Conservation (phyloP, 225 moss, liverwort and hornwort genomes). For the Pseudisothecium myosuroides region DNA sequence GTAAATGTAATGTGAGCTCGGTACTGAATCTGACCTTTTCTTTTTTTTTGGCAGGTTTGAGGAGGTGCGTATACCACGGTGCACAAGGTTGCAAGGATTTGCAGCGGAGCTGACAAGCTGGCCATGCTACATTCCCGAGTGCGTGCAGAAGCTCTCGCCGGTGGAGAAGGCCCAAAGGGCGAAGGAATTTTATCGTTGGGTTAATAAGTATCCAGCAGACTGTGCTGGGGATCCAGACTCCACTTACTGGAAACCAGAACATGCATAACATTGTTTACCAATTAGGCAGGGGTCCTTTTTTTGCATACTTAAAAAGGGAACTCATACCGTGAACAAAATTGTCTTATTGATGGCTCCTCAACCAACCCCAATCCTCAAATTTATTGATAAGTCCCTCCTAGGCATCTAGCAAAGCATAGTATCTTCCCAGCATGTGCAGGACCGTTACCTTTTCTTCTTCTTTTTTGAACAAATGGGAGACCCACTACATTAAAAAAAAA, state of each 20-base stretch:
- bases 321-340: too few species aligned
- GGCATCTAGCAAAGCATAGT: too few species aligned
- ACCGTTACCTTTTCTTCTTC: too few species aligned
- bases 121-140: conserved; percentile 10
- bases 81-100: conserved; percentile 20
- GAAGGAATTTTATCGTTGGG: conserved; percentile 15
- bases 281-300: too few species aligned
- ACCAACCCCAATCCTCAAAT: too few species aligned
- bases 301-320: too few species aligned
- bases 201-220: conserved; percentile 12
- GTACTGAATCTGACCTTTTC: neutral
- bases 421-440: too few species aligned
- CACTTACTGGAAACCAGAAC: conserved; percentile 21
- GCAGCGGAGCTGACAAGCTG: conserved; percentile 22
- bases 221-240: conserved; percentile 14
- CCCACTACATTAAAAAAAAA: too few species aligned
- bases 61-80: conserved; percentile 19
- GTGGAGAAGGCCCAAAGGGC: neutral
- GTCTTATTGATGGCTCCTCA: too few species aligned
- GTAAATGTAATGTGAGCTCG: neutral
- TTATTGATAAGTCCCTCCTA: too few species aligned
- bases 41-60: conserved; percentile 10
- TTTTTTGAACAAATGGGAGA: too few species aligned
- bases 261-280: too few species aligned
- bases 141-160: conserved; percentile 10